A percentile compares a stretch with the other conserved stretches of the same genome.
Conservation (phyloP, 495 filamentous ascomycete species). For the Neohortaea acidophila region DNA sequence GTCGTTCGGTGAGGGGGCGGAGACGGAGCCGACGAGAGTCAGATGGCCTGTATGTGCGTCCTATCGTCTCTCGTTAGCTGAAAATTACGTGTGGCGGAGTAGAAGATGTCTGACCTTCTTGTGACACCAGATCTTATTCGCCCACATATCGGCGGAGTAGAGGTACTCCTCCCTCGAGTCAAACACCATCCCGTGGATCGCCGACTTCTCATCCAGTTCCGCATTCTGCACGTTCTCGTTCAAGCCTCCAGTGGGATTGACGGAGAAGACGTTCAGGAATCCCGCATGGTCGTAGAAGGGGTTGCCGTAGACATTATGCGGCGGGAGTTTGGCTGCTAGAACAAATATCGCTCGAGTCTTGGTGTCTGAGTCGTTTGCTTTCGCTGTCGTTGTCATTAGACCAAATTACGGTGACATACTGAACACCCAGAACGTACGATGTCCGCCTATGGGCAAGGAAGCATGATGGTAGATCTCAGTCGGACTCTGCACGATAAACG, state of each 20-base stretch:
- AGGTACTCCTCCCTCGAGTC: conserved; percentile 70
- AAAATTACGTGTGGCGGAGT: neutral
- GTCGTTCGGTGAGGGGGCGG: conserved; percentile 53
- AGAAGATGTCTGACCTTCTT: conserved; percentile 37
- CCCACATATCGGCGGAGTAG: conserved; percentile 70
- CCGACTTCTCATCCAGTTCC: conserved; percentile 54
- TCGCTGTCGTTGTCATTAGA: conserved; percentile 31
- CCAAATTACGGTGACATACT: neutral
- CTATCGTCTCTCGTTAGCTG: conserved; percentile 1
- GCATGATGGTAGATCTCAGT: conserved; percentile 60
- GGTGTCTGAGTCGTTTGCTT: conserved; percentile 49
- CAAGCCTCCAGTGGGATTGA: conserved; percentile 44
- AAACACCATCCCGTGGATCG: conserved; percentile 82
- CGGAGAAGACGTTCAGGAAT: conserved; percentile 62
- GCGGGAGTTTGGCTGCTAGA: conserved; percentile 57
- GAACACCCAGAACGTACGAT: conserved; percentile 32
- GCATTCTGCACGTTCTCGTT: conserved; percentile 63
- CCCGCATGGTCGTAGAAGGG: conserved; percentile 77
- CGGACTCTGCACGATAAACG: conserved; percentile 59
- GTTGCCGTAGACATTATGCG: conserved; percentile 69
- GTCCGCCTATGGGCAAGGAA: conserved; percentile 53
- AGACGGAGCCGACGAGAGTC: conserved; percentile 48
- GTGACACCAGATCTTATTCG: conserved; percentile 79
- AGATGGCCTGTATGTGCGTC: conserved; percentile 44
- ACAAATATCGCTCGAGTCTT: conserved; percentile 79